Evolutionary conservation across 257 asterid genomes (phyloP), one percentile per base, ranked within the genome.

Genomic region (Anisodus tanguticus): DNA sequence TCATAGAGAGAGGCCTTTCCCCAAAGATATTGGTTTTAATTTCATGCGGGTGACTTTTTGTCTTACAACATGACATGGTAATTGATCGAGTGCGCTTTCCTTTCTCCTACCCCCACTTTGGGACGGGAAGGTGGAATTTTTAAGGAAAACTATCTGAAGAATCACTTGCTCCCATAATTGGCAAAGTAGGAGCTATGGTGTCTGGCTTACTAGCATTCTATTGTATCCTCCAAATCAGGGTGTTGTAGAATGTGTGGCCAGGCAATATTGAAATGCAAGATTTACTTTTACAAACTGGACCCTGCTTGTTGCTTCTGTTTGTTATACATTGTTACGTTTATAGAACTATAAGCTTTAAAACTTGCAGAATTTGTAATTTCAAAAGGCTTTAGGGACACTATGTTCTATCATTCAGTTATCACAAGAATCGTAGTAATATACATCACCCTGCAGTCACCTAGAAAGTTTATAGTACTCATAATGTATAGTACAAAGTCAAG

Each of bases 321-420:
- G 1, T 22, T 3, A 26, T 47, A n/a, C 16, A n/a, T 72, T n/a
- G 58, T 0, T 45, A n/a, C 6, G 4, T 4, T 70, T 41, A n/a
- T 70, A 8, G 78, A 41, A 70, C 78, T 22, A 72, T 74, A 12
- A 74, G 8, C 60, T 74, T 72, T 19, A 72, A 11, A 74, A 74
- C 81, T 11, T 49, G 62, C 45, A 22, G 43, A 74, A 49, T 11
- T 49, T 19, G 62, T 74, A 74, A 74, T 49, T 49, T 22, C 22
- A 11, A 26, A 47, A 72, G 80, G 80, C 22, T 74, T 6, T 74
- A 31, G 45, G 80, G 13, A 22, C 62, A 51, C 7, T 35, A 16
- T 37, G 31, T 74, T 19, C 81, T 49, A 49, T 74, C 19, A 22
- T 49, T 31, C 35, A 31, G 35, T 31, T 31, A 31, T 31, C 35